A percentile compares a stretch with the other conserved stretches of the same genome.
phyloP scores from a whole-genome alignment of 768 basidiomycete genomes.

The Suillus brevipes region DNA sequence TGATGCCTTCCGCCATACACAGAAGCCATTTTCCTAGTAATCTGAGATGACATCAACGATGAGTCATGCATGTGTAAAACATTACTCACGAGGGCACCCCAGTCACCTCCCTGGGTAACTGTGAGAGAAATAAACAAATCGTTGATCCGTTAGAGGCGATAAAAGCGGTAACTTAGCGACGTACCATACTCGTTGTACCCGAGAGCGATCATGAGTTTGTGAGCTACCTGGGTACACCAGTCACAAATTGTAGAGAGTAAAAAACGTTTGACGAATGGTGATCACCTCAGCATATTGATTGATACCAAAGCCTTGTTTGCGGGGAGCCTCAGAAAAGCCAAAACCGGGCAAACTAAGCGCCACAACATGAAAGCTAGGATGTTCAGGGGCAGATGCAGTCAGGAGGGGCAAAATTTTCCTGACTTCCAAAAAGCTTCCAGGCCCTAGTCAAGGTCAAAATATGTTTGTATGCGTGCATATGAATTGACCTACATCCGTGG shows the following conservation, averaged over 20 bases:
- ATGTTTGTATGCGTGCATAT: neutral
- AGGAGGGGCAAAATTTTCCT: conserved; percentile 54
- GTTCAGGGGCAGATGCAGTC: conserved; percentile 36
- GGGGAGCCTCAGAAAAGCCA: conserved; percentile 61
- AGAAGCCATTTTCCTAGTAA: conserved; percentile 34
- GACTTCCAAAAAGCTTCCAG: conserved; percentile 59
- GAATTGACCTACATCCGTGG: conserved; percentile 48
- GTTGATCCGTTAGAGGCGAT: neutral
- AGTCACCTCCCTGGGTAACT: conserved; percentile 54
- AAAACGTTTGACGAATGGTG: neutral
- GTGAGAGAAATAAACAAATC: conserved; percentile 5
- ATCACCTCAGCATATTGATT: conserved; percentile 55
- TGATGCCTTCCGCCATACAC: conserved; percentile 40
- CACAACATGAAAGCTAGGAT: conserved; percentile 66
- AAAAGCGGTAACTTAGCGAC: neutral
- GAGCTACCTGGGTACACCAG: conserved; percentile 35
- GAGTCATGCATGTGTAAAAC: neutral
- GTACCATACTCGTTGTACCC: conserved; percentile 25
- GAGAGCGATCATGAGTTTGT: conserved; percentile 50
- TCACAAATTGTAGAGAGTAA: conserved; percentile 6
- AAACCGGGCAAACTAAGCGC: conserved; percentile 33
- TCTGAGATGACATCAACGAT: conserved; percentile 24
- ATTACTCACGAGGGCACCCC: conserved; percentile 40
- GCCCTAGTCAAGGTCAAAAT: conserved; percentile 42
- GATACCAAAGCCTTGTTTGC: conserved; percentile 47